Evolutionary conservation across 75 land plant genomes (phyloP).

Genomic region (Picea sitchensis): DNA sequence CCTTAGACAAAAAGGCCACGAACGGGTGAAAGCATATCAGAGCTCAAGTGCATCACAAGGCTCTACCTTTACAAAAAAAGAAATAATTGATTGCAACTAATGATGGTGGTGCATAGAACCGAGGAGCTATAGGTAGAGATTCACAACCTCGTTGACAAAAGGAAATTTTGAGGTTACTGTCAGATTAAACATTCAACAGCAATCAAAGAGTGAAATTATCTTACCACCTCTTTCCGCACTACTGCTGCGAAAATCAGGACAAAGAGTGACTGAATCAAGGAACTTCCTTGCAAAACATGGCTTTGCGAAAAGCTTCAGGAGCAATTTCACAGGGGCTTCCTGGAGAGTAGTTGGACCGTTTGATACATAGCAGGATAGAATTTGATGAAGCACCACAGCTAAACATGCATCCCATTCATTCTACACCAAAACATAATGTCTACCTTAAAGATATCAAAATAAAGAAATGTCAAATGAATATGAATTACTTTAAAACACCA

Average conservation of each 20-base stretch:
- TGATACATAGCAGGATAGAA: background rate
- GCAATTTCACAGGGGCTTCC: constrained; percentile 1
- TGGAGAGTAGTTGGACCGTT: constrained; percentile 8
- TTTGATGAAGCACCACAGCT: constrained; percentile 6
- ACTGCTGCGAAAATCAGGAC: background rate
- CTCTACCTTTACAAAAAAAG: background rate
- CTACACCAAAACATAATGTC: background rate
- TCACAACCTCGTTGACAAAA: background rate
- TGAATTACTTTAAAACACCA: background rate
- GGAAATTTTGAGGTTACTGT: background rate
- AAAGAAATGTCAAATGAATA: background rate
- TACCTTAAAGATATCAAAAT: background rate
- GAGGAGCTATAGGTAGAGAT: background rate
- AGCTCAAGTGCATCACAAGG: background rate
- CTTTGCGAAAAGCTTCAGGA: background rate
- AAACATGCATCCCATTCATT: constrained; percentile 12
- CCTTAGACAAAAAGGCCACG: no score
- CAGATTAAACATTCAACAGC: background rate
- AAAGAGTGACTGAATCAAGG: constrained; percentile 10
- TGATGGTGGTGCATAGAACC: background rate
- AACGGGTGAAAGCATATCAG: background rate
- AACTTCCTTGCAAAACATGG: constrained; percentile 9
- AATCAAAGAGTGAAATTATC: background rate
- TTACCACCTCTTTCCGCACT: constrained; percentile 6
- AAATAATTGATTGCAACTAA: background rate